Conservation (phyloP, 306 rosid species). For the Prosopis cineraria region DNA sequence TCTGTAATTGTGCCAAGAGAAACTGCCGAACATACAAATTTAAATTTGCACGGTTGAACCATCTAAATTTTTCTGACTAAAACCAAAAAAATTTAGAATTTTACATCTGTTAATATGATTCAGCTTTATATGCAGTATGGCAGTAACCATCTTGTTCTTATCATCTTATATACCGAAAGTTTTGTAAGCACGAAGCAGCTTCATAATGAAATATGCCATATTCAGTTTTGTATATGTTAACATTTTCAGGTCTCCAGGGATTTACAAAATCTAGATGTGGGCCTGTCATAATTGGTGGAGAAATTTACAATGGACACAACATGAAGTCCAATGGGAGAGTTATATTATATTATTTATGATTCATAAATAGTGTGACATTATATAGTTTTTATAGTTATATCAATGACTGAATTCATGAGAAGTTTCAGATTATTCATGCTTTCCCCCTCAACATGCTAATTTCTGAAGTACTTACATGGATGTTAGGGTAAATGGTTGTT, state of each 20-base stretch:
- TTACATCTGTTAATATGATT: background rate
- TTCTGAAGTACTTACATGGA: background rate
- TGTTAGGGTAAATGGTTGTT: background rate
- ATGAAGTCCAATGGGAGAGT: background rate
- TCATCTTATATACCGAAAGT: no score
- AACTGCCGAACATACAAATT: background rate
- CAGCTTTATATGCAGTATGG: background rate
- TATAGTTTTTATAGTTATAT: no score
- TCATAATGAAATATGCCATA: background rate
- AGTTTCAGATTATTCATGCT: background rate
- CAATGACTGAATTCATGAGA: background rate
- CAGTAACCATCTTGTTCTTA: background rate
- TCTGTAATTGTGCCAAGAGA: background rate
- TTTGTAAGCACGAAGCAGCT: background rate
- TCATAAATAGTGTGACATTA: no score
- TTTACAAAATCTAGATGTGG: background rate
- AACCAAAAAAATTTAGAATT: background rate
- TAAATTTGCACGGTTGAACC: background rate
- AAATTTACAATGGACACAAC: background rate
- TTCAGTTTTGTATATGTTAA: background rate
- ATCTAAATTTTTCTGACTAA: background rate
- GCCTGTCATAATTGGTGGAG: background rate
- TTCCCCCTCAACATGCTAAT: background rate
- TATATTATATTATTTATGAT: background rate
- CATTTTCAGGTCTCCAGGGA: background rate